A percentile compares a stretch with the other conserved stretches of the same genome.
These are phyloP conservation scores for Debaryomycetaceae sp. DNA, from an alignment of 1,139 yeast genomes.

Conservation along the genomic window DNA sequence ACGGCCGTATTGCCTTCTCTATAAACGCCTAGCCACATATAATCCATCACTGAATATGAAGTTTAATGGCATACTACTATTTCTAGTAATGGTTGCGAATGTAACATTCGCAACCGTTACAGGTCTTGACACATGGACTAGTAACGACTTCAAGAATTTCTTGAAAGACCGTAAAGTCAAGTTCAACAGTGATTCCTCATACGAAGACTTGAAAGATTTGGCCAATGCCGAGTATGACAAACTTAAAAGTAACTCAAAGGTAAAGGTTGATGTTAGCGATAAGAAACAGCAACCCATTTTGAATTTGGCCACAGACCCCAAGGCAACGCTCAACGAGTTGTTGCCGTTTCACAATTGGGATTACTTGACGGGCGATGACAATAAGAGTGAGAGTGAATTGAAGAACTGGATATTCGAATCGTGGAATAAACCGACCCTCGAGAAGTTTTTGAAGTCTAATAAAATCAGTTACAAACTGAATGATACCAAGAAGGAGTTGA, in stretches of 20 bases:
- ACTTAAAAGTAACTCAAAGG: conserved; percentile 11
- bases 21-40: too few species aligned
- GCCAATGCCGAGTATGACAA: conserved; percentile 31
- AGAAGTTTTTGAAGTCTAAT: conserved; percentile 31
- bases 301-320: conserved; percentile 15
- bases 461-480: conserved; percentile 26
- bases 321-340: conserved; percentile 10
- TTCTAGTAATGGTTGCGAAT: conserved; percentile 2
- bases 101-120: conserved; percentile 3
- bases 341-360: conserved; percentile 17
- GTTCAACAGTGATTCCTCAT: conserved; percentile 15
- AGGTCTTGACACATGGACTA: conserved; percentile 18
- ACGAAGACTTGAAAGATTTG: conserved; percentile 29
- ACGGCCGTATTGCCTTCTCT: neutral
- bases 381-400: neutral
- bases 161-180: conserved; percentile 33
- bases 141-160: conserved; percentile 24
- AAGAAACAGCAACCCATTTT: conserved; percentile 14
- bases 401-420: conserved; percentile 46
- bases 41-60: conserved; percentile 1
- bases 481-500: conserved; percentile 29
- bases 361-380: conserved; percentile 10
- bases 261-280: conserved; percentile 6
- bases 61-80: conserved; percentile 2
- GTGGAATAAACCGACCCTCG: conserved; percentile 40